Base-by-base conservation (phyloP, 2,329 filamentous ascomycete genomes). In the Fusarium sp. region DNA sequence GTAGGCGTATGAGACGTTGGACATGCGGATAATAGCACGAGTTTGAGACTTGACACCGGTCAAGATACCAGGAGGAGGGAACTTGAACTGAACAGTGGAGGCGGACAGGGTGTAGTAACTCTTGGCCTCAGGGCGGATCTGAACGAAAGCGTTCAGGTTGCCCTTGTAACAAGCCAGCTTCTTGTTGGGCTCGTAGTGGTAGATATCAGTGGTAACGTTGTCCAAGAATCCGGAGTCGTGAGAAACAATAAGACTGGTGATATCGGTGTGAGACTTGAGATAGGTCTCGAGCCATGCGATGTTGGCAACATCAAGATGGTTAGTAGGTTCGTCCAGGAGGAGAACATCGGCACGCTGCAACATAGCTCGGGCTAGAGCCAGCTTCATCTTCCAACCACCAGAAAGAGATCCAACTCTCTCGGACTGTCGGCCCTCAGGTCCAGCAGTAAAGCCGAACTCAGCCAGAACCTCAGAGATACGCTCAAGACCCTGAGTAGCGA, bases 341-440 rank as follows among this genome's bases (percentile, higher is more conserved):
- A 99, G 87, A 50, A 99, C 94, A 78, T 99, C 96, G n/a, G 96
- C 95, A 76, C 90, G 92, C 86, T 96, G 92, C 75, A 99, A 87
- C 94, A 99, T 98, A 68, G 96, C 96, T 75, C 96, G 89, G 52
- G 96, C 96, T 79, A 99, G 83, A 70, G 96, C 96, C 65, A 99
- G 84, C 89, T 99, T 99, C 96, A 99, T 99, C 88, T 98, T 98
- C 96, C 96, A 99, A 78, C 96, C 96, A 82, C 96, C 96, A 43
- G 96, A 98, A 35, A 99, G 83, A 20, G 95, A 97, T 72, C 96
- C 96, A 61, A 99, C 96, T 74, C 91, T 92, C 78, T 97, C 89
- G 7, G 90, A 87, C 80, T 98, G 96, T 63, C 93, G 89, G 62
- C 95, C 96, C 71, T 96, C 92, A 1, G 94, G 93, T 4, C 95